phyloP scores from a whole-genome alignment of 331 rosid genomes.

The Acacia pycnantha region DNA sequence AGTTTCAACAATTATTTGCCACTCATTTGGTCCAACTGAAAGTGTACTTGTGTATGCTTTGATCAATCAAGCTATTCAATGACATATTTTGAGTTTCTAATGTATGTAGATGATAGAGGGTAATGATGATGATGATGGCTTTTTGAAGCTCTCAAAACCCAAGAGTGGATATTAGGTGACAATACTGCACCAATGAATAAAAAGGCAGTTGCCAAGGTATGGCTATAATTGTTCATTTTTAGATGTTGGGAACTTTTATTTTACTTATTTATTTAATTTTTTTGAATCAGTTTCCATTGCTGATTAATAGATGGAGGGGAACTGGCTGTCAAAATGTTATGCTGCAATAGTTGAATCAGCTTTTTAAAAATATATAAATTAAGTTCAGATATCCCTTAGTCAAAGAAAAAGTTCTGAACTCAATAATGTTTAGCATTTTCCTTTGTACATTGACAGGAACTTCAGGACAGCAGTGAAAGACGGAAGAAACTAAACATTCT shows the following conservation, averaged over 20 bases:
- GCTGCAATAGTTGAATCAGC: background rate
- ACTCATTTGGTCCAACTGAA: slow-evolving; percentile 18
- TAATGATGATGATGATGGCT: slow-evolving; percentile 50
- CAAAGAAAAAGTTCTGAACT: background rate
- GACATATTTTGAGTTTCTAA: slow-evolving; percentile 15
- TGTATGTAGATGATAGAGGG: slow-evolving; percentile 48
- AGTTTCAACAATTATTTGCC: background rate
- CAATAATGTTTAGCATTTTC: slow-evolving; percentile 17
- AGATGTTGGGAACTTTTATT: background rate
- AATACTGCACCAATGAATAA: slow-evolving; percentile 65
- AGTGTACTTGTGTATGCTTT: slow-evolving; percentile 19
- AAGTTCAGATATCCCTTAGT: slow-evolving; percentile 14
- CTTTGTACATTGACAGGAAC: slow-evolving; percentile 44
- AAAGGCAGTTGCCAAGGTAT: slow-evolving; percentile 67
- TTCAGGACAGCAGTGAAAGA: slow-evolving; percentile 66
- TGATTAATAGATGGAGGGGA: slow-evolving; percentile 1
- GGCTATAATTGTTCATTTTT: slow-evolving; percentile 8
- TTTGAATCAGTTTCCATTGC: slow-evolving; percentile 3
- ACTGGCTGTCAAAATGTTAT: slow-evolving; percentile 21
- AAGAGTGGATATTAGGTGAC: slow-evolving; percentile 75
- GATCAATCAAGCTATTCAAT: background rate
- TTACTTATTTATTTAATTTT: background rate
- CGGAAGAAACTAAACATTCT: slow-evolving; percentile 81
- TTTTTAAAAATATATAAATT: background rate
- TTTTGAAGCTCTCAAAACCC: slow-evolving; percentile 72